Percentiles rank a stretch among this genome's conserved stretches.
Conservation (phyloP, 305 asterid species). For the Coffea humblotiana region DNA sequence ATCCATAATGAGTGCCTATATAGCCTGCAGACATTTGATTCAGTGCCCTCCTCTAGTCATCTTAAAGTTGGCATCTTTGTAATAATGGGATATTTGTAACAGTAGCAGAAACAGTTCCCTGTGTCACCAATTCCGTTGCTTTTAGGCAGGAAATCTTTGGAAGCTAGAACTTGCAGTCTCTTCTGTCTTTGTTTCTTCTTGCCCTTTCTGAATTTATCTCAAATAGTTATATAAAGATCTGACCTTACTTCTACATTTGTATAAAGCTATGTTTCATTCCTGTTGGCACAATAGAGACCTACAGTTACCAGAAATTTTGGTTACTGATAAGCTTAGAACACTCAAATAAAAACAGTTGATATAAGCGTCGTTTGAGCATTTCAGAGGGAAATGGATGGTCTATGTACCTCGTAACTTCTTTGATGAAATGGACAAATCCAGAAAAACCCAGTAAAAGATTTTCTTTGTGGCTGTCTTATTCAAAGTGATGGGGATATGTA, state of each 20-base stretch:
- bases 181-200: neutral
- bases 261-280: neutral
- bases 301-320: neutral
- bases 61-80: neutral
- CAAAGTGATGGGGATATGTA: neutral
- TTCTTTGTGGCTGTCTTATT: neutral
- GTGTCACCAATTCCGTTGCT: neutral
- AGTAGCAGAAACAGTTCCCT: neutral
- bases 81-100: neutral
- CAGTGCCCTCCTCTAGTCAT: constrained; percentile 12
- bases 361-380: neutral
- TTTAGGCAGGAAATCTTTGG: neutral
- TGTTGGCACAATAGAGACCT: neutral
- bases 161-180: neutral
- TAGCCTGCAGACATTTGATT: constrained; percentile 3
- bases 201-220: neutral
- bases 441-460: neutral
- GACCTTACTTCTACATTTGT: neutral
- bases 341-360: neutral
- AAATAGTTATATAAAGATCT: neutral
- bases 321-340: neutral
- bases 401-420: neutral
- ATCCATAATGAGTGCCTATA: constrained; percentile 2
- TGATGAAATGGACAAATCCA: neutral
- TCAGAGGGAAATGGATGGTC: neutral